Conservation (phyloP, 805 yeast species). For the Kazachstania martiniae region DNA sequence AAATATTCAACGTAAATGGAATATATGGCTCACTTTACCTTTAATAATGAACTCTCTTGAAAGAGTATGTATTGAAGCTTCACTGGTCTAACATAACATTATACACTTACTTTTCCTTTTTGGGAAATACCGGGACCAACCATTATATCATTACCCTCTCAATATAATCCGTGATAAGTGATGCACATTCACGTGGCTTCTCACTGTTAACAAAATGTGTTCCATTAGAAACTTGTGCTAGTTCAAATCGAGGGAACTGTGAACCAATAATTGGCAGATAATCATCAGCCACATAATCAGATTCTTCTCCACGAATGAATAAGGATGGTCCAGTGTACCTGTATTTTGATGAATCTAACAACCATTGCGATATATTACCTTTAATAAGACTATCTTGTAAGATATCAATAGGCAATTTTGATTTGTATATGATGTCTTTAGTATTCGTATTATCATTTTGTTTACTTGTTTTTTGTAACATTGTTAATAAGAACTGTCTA, state of each 20-base stretch:
- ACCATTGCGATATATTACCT: constrained; percentile 67
- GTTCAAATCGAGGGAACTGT: constrained; percentile 68
- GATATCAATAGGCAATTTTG: constrained; percentile 56
- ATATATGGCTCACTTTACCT: too few relatives aligned
- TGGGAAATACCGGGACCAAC: too few relatives aligned
- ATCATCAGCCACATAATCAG: constrained; percentile 77
- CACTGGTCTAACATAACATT: too few relatives aligned
- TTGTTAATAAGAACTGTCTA: constrained; percentile 60
- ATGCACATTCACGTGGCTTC: constrained; percentile 73
- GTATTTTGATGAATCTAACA: constrained; percentile 43
- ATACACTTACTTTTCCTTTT: too few relatives aligned
- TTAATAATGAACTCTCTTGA: too few relatives aligned
- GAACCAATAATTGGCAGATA: constrained; percentile 58
- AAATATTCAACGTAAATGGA: too few relatives aligned
- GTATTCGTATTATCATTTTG: constrained; percentile 16
- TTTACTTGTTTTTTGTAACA: constrained; percentile 29
- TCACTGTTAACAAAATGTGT: constrained; percentile 95
- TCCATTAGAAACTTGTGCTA: constrained; percentile 54
- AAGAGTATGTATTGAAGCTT: too few relatives aligned
- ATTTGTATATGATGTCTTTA: constrained; percentile 21
- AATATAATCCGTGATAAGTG: too few relatives aligned
- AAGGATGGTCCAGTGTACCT: constrained; percentile 64
- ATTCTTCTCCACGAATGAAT: constrained; percentile 68
- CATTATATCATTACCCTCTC: too few relatives aligned
- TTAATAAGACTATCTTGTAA: constrained; percentile 54